Percentiles rank a stretch among this genome's conserved stretches.
Conservation (phyloP, 2,329 filamentous ascomycete genomes). For the Alternaria burnsii region DNA sequence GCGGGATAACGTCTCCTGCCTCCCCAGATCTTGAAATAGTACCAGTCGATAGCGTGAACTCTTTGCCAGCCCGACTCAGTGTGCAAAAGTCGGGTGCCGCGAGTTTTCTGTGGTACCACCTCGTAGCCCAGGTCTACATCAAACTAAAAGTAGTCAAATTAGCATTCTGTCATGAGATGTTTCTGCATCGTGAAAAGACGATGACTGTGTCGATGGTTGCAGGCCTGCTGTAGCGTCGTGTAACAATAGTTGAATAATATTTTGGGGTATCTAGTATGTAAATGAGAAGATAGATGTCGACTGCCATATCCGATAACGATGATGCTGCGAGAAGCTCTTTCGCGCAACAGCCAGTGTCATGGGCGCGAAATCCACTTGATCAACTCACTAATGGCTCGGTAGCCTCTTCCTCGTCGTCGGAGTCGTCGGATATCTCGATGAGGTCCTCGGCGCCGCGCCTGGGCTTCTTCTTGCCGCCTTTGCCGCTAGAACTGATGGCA, state of each 20-base stretch:
- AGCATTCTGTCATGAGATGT: not conserved
- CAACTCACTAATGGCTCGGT: conserved; percentile 13
- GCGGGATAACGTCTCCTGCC: not conserved
- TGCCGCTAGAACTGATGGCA: conserved; percentile 64
- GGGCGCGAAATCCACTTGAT: conserved; percentile 9
- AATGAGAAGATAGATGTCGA: not conserved
- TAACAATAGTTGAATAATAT: not conserved
- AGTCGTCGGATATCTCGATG: conserved; percentile 46
- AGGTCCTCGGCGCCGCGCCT: conserved; percentile 35
- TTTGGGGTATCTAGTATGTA: conserved; percentile 16
- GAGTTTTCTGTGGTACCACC: not conserved
- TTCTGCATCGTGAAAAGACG: not conserved
- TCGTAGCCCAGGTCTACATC: not conserved
- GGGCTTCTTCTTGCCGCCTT: conserved; percentile 52
- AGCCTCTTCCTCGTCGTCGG: conserved; percentile 33
- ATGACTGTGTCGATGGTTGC: not conserved
- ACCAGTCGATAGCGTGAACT: not conserved
- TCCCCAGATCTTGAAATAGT: not conserved
- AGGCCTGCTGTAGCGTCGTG: not conserved
- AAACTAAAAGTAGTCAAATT: not conserved
- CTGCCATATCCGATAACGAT: not conserved
- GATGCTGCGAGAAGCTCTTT: conserved; percentile 2
- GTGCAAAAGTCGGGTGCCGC: not conserved
- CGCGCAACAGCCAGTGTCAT: conserved; percentile 6
- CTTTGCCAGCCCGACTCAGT: not conserved